Percentiles rank a stretch among this genome's conserved stretches.
These are phyloP conservation scores for Colletotrichum sp. DNA, from an alignment of 2,329 filamentous ascomycete genomes.

Conservation along the genomic window DNA sequence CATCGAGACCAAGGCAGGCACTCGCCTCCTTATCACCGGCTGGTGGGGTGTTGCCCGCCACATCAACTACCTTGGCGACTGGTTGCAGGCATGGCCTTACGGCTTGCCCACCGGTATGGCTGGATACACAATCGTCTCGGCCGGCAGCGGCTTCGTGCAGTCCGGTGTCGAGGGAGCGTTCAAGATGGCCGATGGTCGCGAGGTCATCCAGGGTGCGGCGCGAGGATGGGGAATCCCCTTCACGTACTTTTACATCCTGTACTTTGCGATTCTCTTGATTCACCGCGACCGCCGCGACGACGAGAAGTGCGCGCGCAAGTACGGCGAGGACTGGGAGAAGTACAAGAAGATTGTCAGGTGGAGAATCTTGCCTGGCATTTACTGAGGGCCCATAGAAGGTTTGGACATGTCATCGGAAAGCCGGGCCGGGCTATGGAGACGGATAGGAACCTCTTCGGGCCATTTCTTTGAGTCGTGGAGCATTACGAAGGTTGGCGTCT, in stretches of 20 bases:
- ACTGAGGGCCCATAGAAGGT: slow-evolving; percentile 50
- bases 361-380: slow-evolving; percentile 84
- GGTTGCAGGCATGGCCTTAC: slow-evolving; percentile 92
- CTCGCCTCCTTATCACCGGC: slow-evolving; percentile 80
- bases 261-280: slow-evolving; percentile 85
- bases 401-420: neutral
- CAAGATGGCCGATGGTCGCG: slow-evolving; percentile 63
- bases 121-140: slow-evolving; percentile 75
- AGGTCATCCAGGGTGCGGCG: slow-evolving; percentile 74
- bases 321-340: slow-evolving; percentile 88
- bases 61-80: slow-evolving; percentile 96
- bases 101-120: slow-evolving; percentile 85
- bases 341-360: slow-evolving; percentile 85
- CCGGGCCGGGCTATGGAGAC: neutral
- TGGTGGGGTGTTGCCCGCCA: slow-evolving; percentile 95
- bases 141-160: slow-evolving; percentile 51
- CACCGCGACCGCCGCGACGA: slow-evolving; percentile 89
- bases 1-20: slow-evolving; percentile 83
- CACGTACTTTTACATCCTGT: slow-evolving; percentile 94
- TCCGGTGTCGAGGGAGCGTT: slow-evolving; percentile 55
- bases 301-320: slow-evolving; percentile 89
- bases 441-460: neutral
- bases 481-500: neutral
- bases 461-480: neutral
- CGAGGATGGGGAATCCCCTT: slow-evolving; percentile 85